phyloP scores from a whole-genome alignment of 2,329 filamentous ascomycete species.

The Colletotrichum kahawae region DNA sequence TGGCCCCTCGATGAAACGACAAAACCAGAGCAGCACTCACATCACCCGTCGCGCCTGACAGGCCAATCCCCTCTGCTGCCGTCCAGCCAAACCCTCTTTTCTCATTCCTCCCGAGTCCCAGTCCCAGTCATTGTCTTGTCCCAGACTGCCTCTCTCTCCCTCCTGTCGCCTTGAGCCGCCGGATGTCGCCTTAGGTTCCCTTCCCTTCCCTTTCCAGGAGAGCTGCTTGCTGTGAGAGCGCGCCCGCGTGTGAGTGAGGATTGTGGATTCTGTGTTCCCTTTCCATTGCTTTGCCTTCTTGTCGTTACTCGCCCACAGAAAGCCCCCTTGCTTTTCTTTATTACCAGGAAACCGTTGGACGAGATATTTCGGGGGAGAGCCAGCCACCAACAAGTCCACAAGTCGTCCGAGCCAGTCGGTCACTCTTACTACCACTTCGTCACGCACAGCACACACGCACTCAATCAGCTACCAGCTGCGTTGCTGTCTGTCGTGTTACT shows the following conservation, averaged over 20 bases:
- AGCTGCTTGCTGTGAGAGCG: neutral
- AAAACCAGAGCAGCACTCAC: conserved; percentile 11
- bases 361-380: conserved; percentile 11
- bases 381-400: neutral
- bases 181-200: neutral
- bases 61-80: conserved; percentile 18
- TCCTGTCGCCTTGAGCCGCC: neutral
- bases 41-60: conserved; percentile 10
- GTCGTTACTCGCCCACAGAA: neutral
- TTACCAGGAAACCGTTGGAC: conserved; percentile 15
- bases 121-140: neutral
- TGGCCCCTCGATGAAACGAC: conserved; percentile 22
- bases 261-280: neutral
- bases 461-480: neutral
- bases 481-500: conserved; percentile 5
- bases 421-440: neutral
- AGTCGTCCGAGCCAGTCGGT: neutral
- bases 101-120: neutral
- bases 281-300: neutral
- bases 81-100: conserved; percentile 1
- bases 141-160: neutral
- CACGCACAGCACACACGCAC: neutral
- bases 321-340: conserved; percentile 2
- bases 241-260: neutral
- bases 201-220: neutral